These are phyloP conservation scores for Botrytis pseudocinerea DNA, from an alignment of 2,329 filamentous ascomycete genomes.

Conservation along the genomic window DNA sequence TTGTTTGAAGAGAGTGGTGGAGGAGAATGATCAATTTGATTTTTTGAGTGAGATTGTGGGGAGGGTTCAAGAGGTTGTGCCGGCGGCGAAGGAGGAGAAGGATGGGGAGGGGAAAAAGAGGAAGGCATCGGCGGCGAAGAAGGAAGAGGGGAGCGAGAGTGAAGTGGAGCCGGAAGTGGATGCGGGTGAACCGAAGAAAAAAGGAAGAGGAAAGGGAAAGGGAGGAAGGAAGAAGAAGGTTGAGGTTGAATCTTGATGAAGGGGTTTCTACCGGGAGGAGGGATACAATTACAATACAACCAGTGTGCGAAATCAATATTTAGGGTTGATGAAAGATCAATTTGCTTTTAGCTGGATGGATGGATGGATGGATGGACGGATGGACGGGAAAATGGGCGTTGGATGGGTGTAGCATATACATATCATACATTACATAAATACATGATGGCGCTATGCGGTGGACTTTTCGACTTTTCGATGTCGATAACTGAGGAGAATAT, in stretches of 20 bases:
- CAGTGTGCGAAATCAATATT: not conserved
- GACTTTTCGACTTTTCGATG: not conserved
- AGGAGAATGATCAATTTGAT: constrained; percentile 88
- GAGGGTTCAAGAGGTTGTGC: constrained; percentile 66
- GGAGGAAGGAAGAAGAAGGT: constrained; percentile 13
- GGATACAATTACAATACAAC: not conserved
- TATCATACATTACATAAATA: not conserved
- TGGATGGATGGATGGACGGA: not conserved
- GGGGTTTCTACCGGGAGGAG: not conserved
- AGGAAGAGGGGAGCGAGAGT: constrained; percentile 2
- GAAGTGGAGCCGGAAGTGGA: not conserved
- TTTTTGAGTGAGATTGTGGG: constrained; percentile 88
- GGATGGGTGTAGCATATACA: not conserved
- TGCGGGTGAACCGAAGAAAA: not conserved
- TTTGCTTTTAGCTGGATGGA: constrained; percentile 15
- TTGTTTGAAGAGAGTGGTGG: constrained; percentile 89
- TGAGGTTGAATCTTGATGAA: not conserved
- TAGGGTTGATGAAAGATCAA: not conserved
- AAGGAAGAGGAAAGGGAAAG: constrained; percentile 7
- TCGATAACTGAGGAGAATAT: not conserved
- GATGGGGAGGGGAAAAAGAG: constrained; percentile 35
- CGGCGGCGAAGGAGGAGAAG: constrained; percentile 35
- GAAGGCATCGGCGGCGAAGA: constrained; percentile 26
- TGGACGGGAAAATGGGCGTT: not conserved
- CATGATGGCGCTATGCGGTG: not conserved